Evolutionary conservation across 2,329 filamentous ascomycete genomes (phyloP), one percentile per base, ranked within the genome.

Genomic region (Cytospora schulzeri): DNA sequence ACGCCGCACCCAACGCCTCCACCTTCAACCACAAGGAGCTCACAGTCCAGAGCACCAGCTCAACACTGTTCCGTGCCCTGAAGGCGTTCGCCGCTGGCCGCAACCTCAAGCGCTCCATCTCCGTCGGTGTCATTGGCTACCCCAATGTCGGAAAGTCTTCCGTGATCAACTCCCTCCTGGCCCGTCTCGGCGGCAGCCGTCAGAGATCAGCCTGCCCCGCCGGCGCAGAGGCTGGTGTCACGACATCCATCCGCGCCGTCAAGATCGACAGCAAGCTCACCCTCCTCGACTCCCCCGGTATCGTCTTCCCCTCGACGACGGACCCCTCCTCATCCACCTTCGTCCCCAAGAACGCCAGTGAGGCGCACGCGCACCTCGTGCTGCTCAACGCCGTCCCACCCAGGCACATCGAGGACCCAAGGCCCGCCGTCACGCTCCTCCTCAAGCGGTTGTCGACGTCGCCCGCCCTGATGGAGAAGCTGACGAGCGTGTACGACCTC

Each of bases 61-160:
- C 91, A 60, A 88, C 92, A 0, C 86, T 97, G 12, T 93, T 97
- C 82, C 91, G 89, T 71, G 91, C 93, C 0, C 86, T 97, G 67
- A 97, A 97, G 82, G 89, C 91, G 52, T 97, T 91, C 74, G 91
- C 93, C 12, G 89, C 91, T 64, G 86, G 85, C 66, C 91, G 91
- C 71, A 89, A 96, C 75, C 81, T 97, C 70, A 96, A 96, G 83
- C 90, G 93, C 63, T 90, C 93, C 60, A 88, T 96, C 71, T 93
- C 91, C 24, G 93, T 97, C 66, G 93, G 93, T 69, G 91, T 97
- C 67, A 96, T 97, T 71, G 93, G 93, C 31, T 97, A 97, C 76
- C 93, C 93, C 71, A 97, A 97, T 75, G 93, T 97, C 66, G 93
- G 93, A 75, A 97, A 97, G 81, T 96, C 92, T 31, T 97, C 93